These are phyloP conservation scores for Penicillium ochrochloron DNA, from an alignment of 495 filamentous ascomycete genomes.

Conservation along the genomic window DNA sequence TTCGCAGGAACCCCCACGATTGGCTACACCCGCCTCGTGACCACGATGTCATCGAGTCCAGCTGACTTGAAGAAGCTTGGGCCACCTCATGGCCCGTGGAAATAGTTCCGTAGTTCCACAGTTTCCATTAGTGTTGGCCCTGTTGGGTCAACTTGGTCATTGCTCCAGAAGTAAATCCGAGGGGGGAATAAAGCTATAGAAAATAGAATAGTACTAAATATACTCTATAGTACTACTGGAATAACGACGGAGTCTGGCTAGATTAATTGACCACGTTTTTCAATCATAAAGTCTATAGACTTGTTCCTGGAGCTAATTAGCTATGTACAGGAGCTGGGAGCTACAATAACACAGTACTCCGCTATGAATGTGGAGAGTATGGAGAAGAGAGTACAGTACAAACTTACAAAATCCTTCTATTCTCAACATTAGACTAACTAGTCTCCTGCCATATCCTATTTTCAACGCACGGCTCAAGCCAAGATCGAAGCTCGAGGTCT, in stretches of 20 bases:
- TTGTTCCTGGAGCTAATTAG: background rate
- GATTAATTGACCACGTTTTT: background rate
- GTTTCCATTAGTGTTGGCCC: background rate
- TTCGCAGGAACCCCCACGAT: constrained; percentile 27
- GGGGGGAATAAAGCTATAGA: background rate
- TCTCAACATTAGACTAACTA: background rate
- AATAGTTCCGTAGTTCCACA: constrained; percentile 1
- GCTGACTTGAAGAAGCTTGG: constrained; percentile 35
- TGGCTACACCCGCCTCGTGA: constrained; percentile 26
- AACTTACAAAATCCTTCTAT: background rate
- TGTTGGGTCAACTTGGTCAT: background rate
- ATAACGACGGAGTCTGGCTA: background rate
- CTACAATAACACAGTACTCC: background rate
- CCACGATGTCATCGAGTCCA: constrained; percentile 34
- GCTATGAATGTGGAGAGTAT: background rate
- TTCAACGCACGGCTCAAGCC: background rate
- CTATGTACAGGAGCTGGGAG: too few species aligned
- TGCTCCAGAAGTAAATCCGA: background rate
- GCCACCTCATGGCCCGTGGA: constrained; percentile 18
- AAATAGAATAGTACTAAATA: background rate
- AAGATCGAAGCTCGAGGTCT: background rate
- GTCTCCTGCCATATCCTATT: background rate
- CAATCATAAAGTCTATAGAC: background rate
- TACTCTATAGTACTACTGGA: background rate
- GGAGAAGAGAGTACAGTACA: too few species aligned